phyloP scores from a whole-genome alignment of 2,329 filamentous ascomycete species.

The Ambrosiella xylebori region DNA sequence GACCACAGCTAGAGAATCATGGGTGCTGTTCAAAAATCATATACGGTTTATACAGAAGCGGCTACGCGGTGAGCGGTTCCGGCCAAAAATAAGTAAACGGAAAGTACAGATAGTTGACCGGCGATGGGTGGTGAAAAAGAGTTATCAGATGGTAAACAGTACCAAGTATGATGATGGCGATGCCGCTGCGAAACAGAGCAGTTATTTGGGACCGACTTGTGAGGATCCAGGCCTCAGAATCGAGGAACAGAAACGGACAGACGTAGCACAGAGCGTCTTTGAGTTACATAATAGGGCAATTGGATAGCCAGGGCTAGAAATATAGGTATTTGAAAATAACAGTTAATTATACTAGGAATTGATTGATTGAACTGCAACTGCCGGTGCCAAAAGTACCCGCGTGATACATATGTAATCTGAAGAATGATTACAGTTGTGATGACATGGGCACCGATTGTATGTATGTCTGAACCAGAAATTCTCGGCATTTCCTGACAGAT shows the following conservation, averaged over 20 bases:
- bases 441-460: too few relatives aligned
- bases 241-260: not conserved
- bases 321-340: not conserved
- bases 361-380: too few relatives aligned
- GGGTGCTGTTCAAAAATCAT: slow-evolving; percentile 10
- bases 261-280: not conserved
- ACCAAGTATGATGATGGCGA: not conserved
- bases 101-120: not conserved
- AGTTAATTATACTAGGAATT: not conserved
- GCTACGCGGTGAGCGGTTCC: slow-evolving; percentile 4
- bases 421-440: too few relatives aligned
- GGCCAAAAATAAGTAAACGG: not conserved
- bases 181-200: too few relatives aligned
- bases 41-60: not conserved
- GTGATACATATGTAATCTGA: too few relatives aligned
- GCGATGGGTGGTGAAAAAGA: not conserved
- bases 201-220: not conserved
- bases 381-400: too few relatives aligned
- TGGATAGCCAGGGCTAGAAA: not conserved
- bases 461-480: too few relatives aligned
- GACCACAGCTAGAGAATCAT: slow-evolving; percentile 1
- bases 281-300: not conserved
- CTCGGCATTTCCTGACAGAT: too few relatives aligned
- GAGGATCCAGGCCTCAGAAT: not conserved
- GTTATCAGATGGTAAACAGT: not conserved